Percentiles rank a stretch among this genome's conserved stretches.
Conservation (phyloP, 164 flowering plant genomes). For the Magnolia kwangsiensis region DNA sequence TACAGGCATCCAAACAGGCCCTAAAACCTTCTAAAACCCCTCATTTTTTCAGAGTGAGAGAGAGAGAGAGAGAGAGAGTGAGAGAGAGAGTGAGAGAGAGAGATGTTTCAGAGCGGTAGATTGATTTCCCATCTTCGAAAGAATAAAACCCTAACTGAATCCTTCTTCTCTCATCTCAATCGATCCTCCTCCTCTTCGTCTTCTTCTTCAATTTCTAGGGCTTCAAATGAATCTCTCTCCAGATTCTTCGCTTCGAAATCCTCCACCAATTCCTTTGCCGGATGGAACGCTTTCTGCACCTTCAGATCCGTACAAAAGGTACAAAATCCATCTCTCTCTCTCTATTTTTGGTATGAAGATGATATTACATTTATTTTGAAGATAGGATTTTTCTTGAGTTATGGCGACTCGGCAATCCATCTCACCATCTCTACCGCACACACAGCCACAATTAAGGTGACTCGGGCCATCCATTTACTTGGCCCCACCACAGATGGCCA, state of each 20-base stretch:
- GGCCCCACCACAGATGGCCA: not conserved
- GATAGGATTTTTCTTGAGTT: too few species aligned
- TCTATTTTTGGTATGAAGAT: not conserved
- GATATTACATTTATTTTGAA: not conserved
- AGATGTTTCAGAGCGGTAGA: conserved; percentile 9
- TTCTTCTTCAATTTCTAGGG: not conserved
- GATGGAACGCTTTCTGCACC: conserved; percentile 2
- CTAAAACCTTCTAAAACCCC: not conserved
- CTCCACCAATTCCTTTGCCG: not conserved
- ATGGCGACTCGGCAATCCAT: too few species aligned
- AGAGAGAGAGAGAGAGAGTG: conserved; percentile 1
- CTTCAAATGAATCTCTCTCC: not conserved
- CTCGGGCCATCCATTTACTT: not conserved
- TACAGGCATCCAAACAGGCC: too few species aligned
- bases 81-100: not conserved
- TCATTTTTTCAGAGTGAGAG: not conserved
- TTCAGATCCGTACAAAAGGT: conserved; percentile 8
- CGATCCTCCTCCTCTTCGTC: not conserved
- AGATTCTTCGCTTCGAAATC: conserved; percentile 1
- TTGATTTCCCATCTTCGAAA: conserved; percentile 8
- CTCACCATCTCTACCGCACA: too few species aligned
- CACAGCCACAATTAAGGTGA: too few species aligned
- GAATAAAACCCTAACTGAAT: conserved; percentile 9
- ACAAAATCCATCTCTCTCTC: not conserved
- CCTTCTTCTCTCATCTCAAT: conserved; percentile 6